Conservation (phyloP, 805 yeast species). For the Saccharomyces mikatae region DNA sequence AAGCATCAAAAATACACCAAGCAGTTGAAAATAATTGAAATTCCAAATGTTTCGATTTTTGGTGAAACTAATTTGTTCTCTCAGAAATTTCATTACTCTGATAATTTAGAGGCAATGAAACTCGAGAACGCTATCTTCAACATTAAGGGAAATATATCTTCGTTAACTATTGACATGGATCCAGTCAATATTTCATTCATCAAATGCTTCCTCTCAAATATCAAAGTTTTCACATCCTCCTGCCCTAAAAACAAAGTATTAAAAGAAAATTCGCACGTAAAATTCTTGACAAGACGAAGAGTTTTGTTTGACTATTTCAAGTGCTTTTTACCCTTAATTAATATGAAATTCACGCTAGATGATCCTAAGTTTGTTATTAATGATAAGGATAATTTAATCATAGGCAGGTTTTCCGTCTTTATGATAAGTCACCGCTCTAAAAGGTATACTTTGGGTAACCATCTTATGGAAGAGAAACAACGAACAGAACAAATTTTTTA, state of each 20-base stretch:
- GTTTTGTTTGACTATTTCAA: slow-evolving; percentile 12
- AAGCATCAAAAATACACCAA: slow-evolving; percentile 2
- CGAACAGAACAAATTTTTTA: slow-evolving; percentile 10
- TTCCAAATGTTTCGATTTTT: slow-evolving; percentile 34
- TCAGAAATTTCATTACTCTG: slow-evolving; percentile 27
- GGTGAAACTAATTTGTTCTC: slow-evolving; percentile 35
- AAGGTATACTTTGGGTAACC: slow-evolving; percentile 9
- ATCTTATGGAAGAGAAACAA: slow-evolving; percentile 1
- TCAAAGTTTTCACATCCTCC: slow-evolving; percentile 21
- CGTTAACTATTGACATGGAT: slow-evolving; percentile 39
- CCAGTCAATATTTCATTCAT: slow-evolving; percentile 34
- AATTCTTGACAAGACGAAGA: slow-evolving; percentile 4
- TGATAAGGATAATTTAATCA: slow-evolving; percentile 25
- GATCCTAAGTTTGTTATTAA: slow-evolving; percentile 33
- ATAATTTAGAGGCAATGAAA: slow-evolving; percentile 5
- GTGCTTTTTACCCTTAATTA: slow-evolving; percentile 30
- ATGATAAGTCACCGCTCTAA: slow-evolving; percentile 17
- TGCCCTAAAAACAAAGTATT: slow-evolving; percentile 5
- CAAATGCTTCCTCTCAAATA: slow-evolving; percentile 25
- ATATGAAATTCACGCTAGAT: slow-evolving; percentile 33
- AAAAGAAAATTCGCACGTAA: slow-evolving; percentile 6
- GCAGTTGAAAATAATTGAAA: slow-evolving; percentile 23
- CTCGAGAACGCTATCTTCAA: slow-evolving; percentile 30
- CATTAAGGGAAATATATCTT: slow-evolving; percentile 35
- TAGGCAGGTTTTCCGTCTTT: slow-evolving; percentile 25